phyloP scores from a whole-genome alignment of 352 stramenopile species.

The Phytophthora aleatoria region DNA sequence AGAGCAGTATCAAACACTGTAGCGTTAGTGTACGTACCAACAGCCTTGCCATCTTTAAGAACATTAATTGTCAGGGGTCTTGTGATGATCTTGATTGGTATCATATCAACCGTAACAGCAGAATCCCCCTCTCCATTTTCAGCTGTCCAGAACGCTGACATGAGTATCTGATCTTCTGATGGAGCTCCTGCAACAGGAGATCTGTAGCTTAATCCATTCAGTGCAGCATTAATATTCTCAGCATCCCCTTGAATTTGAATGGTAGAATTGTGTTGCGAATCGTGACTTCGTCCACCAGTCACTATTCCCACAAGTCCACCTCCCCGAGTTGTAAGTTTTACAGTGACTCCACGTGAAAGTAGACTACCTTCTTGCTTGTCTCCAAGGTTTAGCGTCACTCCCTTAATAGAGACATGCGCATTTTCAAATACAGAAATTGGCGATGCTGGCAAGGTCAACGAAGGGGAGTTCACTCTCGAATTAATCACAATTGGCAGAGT shows the following conservation, averaged over 20 bases:
- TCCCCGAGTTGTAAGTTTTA: slow-evolving; percentile 13
- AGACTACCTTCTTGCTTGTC: not conserved
- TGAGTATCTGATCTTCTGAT: slow-evolving; percentile 15
- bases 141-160: slow-evolving; percentile 16
- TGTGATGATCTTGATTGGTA: slow-evolving; percentile 18
- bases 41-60: slow-evolving; percentile 7
- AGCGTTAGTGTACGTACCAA: slow-evolving; percentile 16
- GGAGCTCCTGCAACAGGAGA: not conserved
- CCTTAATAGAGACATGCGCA: slow-evolving; percentile 6
- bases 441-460: slow-evolving; percentile 9
- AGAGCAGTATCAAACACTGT: not conserved
- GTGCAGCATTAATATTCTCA: slow-evolving; percentile 30
- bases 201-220: slow-evolving; percentile 22
- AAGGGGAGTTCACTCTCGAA: slow-evolving; percentile 3
- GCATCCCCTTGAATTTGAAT: slow-evolving; percentile 18
- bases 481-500: slow-evolving; percentile 23
- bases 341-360: slow-evolving; percentile 10
- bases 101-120: not conserved
- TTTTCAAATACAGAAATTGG: slow-evolving; percentile 21
- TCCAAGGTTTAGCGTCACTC: not conserved
- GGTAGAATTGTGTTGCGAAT: not conserved
- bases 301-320: slow-evolving; percentile 9
- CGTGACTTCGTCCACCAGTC: not conserved
- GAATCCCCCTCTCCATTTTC: slow-evolving; percentile 1
- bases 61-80: slow-evolving; percentile 16